phyloP scores from a whole-genome alignment of 106 monocot species.

The Posidonia australis region DNA sequence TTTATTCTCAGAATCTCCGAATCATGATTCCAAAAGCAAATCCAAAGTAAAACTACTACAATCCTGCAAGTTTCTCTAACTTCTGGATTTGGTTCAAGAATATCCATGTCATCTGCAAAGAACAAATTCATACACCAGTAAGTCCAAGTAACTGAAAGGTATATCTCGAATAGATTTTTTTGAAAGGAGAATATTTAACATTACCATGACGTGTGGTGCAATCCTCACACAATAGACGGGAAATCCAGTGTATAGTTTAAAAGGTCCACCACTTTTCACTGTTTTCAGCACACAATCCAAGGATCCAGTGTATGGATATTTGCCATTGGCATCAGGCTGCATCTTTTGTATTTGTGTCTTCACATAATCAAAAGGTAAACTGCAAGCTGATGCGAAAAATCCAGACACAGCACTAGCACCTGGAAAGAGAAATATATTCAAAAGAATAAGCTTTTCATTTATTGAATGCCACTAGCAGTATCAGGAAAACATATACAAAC shows the following conservation, averaged over 20 bases:
- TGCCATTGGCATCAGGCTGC: slow-evolving; percentile 66
- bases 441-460: neutral
- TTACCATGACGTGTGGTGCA: slow-evolving; percentile 85
- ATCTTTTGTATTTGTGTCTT: slow-evolving; percentile 90
- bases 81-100: slow-evolving; percentile 82
- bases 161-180: neutral
- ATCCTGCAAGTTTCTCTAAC: slow-evolving; percentile 39
- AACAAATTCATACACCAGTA: neutral
- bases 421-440: slow-evolving; percentile 10
- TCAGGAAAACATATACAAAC: neutral
- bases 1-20: neutral
- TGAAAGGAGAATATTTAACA: too few relatives aligned
- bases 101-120: slow-evolving; percentile 71
- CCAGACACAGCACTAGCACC: slow-evolving; percentile 71
- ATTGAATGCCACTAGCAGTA: neutral
- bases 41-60: slow-evolving; percentile 10
- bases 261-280: slow-evolving; percentile 54
- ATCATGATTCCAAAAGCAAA: neutral
- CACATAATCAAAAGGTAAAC: slow-evolving; percentile 83
- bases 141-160: neutral
- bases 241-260: slow-evolving; percentile 77
- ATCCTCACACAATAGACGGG: slow-evolving; percentile 81
- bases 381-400: slow-evolving; percentile 70
- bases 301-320: slow-evolving; percentile 76
- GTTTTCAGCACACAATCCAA: slow-evolving; percentile 70